A percentile compares a stretch with the other conserved stretches of the same genome.
Conservation (phyloP, 2,329 filamentous ascomycete species). For the Corinectria fuckeliana region DNA sequence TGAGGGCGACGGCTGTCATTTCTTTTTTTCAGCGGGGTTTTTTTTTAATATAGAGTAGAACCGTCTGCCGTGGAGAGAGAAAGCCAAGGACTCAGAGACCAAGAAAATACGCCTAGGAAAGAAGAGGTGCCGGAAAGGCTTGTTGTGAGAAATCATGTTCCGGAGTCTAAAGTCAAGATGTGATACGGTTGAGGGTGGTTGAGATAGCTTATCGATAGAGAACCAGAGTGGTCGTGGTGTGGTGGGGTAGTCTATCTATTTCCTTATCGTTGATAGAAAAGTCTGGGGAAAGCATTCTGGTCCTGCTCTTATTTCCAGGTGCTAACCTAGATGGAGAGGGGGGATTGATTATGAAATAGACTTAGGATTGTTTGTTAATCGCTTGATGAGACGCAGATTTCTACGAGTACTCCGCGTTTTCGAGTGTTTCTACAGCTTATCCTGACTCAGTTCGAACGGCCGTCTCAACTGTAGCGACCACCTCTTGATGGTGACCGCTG, state of each 20-base stretch:
- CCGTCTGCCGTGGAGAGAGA: neutral
- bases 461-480: neutral
- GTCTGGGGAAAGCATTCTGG: neutral
- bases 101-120: no score
- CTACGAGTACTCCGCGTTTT: neutral
- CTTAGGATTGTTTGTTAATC: no score
- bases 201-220: neutral
- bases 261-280: neutral
- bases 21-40: neutral
- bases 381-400: neutral
- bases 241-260: neutral
- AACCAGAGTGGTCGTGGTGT: neutral
- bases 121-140: neutral
- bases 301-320: neutral
- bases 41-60: neutral
- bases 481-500: neutral
- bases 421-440: neutral
- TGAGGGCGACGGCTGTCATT: constrained; percentile 22
- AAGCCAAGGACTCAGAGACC: neutral
- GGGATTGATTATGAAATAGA: neutral
- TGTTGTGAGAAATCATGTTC: neutral
- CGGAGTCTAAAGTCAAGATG: neutral
- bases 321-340: neutral
- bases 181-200: neutral
- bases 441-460: neutral